Base-by-base conservation (phyloP, 345 rosid species). In the Citrus cavaleriei region DNA sequence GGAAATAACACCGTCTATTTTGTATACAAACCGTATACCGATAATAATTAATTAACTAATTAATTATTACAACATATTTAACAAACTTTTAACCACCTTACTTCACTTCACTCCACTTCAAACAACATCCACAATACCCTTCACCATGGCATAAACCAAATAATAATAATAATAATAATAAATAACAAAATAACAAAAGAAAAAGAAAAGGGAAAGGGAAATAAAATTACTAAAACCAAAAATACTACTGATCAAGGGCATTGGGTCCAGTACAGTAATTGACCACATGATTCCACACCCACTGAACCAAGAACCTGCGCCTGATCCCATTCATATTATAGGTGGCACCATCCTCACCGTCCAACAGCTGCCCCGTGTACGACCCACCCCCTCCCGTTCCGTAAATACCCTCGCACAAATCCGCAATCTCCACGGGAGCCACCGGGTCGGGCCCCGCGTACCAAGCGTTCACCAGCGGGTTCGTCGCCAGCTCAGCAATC, bases 321-420 rank as follows among this genome's bases (percentile, higher is more conserved):
- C 95, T 63, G 84, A 92, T 87, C 73, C 99, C 99, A 38, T 93
- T 85, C 86, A 93, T 90, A 63, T 95, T 95, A 74, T 89, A 95
- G 86, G 99, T 95, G 87, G 93, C 95, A 7, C 95, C 95, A 79
- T 70, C 89, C 1, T 66, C 64, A 1, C 88, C 99, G 86, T 86
- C 86, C 85, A 90, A 54, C 79, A 93, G 58, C 84, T 95, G 98
- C 34, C 99, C 99, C 1, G 93, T 93, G 84, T 95, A 95, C 12
- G 99, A 95, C 40, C 99, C 99, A 18, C 99, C 99, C 5, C 99
- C 99, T 12, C 99, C 99, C 0, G 99, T 92, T 35, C 99, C 99
- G 38, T 95, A 95, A 19, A 95, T 93, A 2, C 99, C 99, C 95
- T 95, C 99, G 24, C 99, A 95, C 60, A 95, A 83, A 74, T 95